These are phyloP conservation scores for Lactarius akahatsu DNA, from an alignment of 768 basidiomycete species.

Conservation along the genomic window DNA sequence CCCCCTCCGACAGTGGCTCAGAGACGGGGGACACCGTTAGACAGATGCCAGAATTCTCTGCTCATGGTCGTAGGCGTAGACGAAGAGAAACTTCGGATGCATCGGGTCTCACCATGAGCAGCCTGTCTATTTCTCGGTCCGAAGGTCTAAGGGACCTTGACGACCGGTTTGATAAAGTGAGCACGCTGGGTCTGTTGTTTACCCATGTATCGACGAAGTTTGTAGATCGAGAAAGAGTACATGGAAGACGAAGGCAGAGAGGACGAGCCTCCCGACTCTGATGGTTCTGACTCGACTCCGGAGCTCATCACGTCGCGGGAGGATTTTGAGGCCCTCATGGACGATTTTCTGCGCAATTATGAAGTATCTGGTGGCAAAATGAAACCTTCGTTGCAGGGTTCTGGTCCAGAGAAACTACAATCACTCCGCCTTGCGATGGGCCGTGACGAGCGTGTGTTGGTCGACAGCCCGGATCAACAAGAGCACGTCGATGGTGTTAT, in stretches of 20 bases:
- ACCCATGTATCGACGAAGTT: constrained; percentile 30
- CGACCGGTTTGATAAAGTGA: constrained; percentile 90
- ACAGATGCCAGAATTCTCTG: constrained; percentile 70
- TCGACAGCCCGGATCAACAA: constrained; percentile 44
- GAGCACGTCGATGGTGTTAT: constrained; percentile 45
- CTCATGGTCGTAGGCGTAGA: constrained; percentile 74
- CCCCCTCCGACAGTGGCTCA: constrained; percentile 50
- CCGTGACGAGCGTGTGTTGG: constrained; percentile 57
- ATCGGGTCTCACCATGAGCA: constrained; percentile 96
- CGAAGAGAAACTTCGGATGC: constrained; percentile 78
- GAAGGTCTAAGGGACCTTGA: constrained; percentile 86
- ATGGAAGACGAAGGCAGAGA: constrained; percentile 54
- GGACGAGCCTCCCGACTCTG: constrained; percentile 40
- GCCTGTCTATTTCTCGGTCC: constrained; percentile 92
- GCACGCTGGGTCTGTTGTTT: constrained; percentile 26
- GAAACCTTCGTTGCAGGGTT: constrained; percentile 70
- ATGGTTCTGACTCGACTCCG: constrained; percentile 61
- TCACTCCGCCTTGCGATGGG: constrained; percentile 77
- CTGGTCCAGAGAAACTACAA: constrained; percentile 74
- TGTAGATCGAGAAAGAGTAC: constrained; percentile 81
- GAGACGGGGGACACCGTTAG: constrained; percentile 84
- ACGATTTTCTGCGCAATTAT: constrained; percentile 90
- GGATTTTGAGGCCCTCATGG: constrained; percentile 88
- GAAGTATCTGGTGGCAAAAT: constrained; percentile 88
- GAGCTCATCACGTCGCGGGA: constrained; percentile 77